Evolutionary conservation across 2,329 filamentous ascomycete genomes (phyloP).

Genomic region (Zopfia rhizophila): DNA sequence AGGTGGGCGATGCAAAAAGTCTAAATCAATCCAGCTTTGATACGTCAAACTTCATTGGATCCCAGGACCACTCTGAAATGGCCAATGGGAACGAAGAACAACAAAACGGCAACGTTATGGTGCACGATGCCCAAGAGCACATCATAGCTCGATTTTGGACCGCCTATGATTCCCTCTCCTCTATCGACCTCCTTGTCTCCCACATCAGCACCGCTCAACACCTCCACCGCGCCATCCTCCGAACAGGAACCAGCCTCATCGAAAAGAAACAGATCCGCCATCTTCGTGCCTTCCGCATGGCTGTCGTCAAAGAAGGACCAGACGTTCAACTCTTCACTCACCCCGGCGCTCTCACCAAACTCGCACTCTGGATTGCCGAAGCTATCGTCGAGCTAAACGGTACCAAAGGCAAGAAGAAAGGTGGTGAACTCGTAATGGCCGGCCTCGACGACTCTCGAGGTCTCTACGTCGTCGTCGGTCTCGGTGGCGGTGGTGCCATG

Average conservation of each 20-base stretch:
- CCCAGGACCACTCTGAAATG: conserved; percentile 40
- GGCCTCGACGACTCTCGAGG: conserved; percentile 87
- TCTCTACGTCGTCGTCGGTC: conserved; percentile 92
- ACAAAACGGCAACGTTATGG: conserved; percentile 22
- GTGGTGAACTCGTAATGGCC: conserved; percentile 88
- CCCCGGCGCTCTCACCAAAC: conserved; percentile 89
- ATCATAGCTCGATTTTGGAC: conserved; percentile 66
- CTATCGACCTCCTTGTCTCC: conserved; percentile 75
- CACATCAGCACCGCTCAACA: conserved; percentile 87
- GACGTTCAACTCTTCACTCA: conserved; percentile 93
- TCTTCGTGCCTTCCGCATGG: conserved; percentile 91
- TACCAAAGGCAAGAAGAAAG: conserved; percentile 72
- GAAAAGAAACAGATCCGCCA: conserved; percentile 95
- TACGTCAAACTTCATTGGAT: conserved; percentile 39
- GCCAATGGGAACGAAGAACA: conserved; percentile 28
- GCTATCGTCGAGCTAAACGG: conserved; percentile 90
- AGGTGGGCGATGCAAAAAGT: conserved; percentile 76
- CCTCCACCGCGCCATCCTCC: conserved; percentile 90
- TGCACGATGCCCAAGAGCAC: conserved; percentile 54
- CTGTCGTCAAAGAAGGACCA: conserved; percentile 92
- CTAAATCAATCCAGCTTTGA: conserved; percentile 45
- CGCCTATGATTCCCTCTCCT: conserved; percentile 66
- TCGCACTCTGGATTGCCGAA: conserved; percentile 93
- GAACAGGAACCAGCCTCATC: conserved; percentile 89
- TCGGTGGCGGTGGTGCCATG: conserved; percentile 83